Evolutionary conservation across 2,329 filamentous ascomycete genomes (phyloP).

Genomic region (Penicillium sp.): DNA sequence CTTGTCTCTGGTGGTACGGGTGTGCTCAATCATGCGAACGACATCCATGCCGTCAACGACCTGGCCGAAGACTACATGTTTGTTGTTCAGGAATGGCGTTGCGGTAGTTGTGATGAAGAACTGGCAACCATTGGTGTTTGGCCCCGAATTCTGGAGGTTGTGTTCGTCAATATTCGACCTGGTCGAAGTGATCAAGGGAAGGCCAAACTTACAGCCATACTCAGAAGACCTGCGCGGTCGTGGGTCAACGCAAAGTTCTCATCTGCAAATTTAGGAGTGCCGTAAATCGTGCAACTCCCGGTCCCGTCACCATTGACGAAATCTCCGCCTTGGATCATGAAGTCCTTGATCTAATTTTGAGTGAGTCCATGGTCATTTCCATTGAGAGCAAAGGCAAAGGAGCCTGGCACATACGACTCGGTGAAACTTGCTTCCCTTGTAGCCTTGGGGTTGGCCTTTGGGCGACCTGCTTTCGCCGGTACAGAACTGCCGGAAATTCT

Average conservation of each 20-base stretch:
- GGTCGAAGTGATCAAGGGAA: slow-evolving; percentile 1
- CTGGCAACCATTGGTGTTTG: slow-evolving; percentile 89
- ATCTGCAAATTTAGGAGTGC: slow-evolving; percentile 77
- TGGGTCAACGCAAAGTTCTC: slow-evolving; percentile 85
- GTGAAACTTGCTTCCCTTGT: slow-evolving; percentile 93
- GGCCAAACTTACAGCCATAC: slow-evolving; percentile 74
- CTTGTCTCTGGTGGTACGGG: slow-evolving; percentile 78
- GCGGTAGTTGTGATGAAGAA: slow-evolving; percentile 95
- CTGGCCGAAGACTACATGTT: slow-evolving; percentile 93
- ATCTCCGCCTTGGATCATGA: slow-evolving; percentile 97
- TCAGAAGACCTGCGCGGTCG: slow-evolving; percentile 73
- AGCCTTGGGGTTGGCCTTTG: slow-evolving; percentile 77
- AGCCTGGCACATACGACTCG: slow-evolving; percentile 64
- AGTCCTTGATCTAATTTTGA: slow-evolving; percentile 91
- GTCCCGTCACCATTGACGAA: slow-evolving; percentile 92
- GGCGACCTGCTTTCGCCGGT: slow-evolving; percentile 85
- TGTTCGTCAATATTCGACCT: not conserved
- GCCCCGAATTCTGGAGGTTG: slow-evolving; percentile 71
- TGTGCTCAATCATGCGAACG: slow-evolving; percentile 87
- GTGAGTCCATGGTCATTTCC: too few species aligned
- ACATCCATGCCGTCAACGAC: slow-evolving; percentile 89
- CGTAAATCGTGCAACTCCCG: slow-evolving; percentile 84
- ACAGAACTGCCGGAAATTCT: slow-evolving; percentile 97
- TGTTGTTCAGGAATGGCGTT: slow-evolving; percentile 83
- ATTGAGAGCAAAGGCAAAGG: not conserved